These are phyloP conservation scores for Ascoidea asiatica DNA, from an alignment of 805 yeast genomes.

Conservation along the genomic window DNA sequence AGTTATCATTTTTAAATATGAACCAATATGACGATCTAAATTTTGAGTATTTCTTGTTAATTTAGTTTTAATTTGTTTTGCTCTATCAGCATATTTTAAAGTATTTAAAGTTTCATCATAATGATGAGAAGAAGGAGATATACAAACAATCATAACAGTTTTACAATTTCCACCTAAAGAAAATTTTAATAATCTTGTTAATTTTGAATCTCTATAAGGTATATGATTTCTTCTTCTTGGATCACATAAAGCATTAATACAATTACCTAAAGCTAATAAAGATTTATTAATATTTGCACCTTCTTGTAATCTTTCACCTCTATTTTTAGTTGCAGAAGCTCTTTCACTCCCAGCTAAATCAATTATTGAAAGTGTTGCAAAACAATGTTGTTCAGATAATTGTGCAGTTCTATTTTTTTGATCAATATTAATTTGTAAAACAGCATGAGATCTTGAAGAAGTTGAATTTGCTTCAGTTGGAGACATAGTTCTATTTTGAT, in stretches of 20 bases:
- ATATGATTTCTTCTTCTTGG: constrained; percentile 55
- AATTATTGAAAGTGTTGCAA: constrained; percentile 74
- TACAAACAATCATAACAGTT: constrained; percentile 92
- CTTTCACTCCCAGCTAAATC: constrained; percentile 94
- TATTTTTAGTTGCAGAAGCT: constrained; percentile 77
- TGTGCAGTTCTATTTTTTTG: constrained; percentile 51
- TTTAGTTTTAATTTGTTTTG: constrained; percentile 81
- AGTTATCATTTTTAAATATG: constrained; percentile 71
- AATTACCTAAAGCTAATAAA: constrained; percentile 78
- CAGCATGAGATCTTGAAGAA: constrained; percentile 90
- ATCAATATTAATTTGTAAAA: constrained; percentile 63
- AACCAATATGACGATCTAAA: constrained; percentile 72
- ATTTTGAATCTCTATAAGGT: constrained; percentile 84
- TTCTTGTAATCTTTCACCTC: constrained; percentile 71
- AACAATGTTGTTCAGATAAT: constrained; percentile 51
- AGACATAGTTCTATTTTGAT: constrained; percentile 63
- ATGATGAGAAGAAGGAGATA: constrained; percentile 75
- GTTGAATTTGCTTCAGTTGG: constrained; percentile 88
- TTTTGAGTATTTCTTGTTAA: constrained; percentile 60
- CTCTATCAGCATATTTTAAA: constrained; percentile 81
- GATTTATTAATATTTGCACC: constrained; percentile 93
- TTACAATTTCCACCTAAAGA: constrained; percentile 91
- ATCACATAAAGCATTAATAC: constrained; percentile 84
- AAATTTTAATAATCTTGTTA: constrained; percentile 76
- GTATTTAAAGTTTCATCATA: constrained; percentile 91